Evolutionary conservation across 305 asterid genomes (phyloP), one percentile per base, ranked within the genome.

Genomic region (Rubia tinctorum): DNA sequence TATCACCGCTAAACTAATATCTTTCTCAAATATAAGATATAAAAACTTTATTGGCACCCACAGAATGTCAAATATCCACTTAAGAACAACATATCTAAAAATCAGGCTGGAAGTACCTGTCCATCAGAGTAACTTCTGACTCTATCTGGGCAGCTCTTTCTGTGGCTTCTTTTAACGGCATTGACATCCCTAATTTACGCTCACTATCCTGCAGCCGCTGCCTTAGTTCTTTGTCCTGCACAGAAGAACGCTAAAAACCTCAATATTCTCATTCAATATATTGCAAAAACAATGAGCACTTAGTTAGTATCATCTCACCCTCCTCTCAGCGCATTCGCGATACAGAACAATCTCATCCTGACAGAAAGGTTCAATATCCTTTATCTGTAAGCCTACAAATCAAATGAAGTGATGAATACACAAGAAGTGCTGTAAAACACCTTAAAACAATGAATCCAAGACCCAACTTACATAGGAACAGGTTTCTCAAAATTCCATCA

Each of bases 301-400:
- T 39, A 66, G 59, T 59, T 67, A 47, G 22, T 61, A 70, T 51
- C 67, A 78, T 78, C 95, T 83, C 82, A 94, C 98, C 87, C 99
- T 86, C 83, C 88, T 91, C 86, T 90, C 93, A 25, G 91, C 92
- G 86, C 98, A 94, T 80, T 91, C 87, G 67, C 77, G 78, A 73
- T 92, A 92, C n/a, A 95, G 67, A 34, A 87, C 91, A 80, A 95
- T 89, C 87, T 95, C 99, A 23, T 95, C 99, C 84, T 95, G 99
- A 82, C 98, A 95, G 81, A 95, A 92, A 55, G 99, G 99, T 89
- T 92, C 99, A 43, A 90, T 86, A 68, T 94, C 99, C 80, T 94
- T 90, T 78, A 94, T 89, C 73, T 91, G 99, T 75, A 94, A 86
- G 75, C 97, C 97, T 93, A 69, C 5, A 60, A 61, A 53, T 68